Percentiles rank a stretch among this genome's conserved stretches.
Evolutionary conservation across 495 filamentous ascomycete species (phyloP).

Genomic region (Talaromyces nanjingensis): DNA sequence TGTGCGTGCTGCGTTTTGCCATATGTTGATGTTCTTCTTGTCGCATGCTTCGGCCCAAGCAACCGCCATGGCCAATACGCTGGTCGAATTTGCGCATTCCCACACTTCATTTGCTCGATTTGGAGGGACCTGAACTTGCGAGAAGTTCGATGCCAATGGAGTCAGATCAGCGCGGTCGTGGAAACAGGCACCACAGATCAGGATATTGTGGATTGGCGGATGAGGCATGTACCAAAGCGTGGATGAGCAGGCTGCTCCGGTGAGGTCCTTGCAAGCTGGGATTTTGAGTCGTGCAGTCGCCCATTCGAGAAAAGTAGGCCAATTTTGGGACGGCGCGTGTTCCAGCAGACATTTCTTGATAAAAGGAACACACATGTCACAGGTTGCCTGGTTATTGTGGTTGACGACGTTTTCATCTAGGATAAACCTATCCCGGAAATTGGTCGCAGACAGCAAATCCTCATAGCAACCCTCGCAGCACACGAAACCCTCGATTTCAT

Average conservation of each 20-base stretch:
- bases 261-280: slow-evolving; percentile 1
- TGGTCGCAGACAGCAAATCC: slow-evolving; percentile 23
- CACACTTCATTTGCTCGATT: slow-evolving; percentile 4
- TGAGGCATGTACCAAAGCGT: slow-evolving; percentile 29
- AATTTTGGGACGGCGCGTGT: neutral
- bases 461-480: slow-evolving; percentile 31
- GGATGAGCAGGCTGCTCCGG: slow-evolving; percentile 8
- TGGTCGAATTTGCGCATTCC: slow-evolving; percentile 17
- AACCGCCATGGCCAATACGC: slow-evolving; percentile 18
- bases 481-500: slow-evolving; percentile 20
- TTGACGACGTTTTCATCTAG: neutral
- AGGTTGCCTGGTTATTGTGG: neutral
- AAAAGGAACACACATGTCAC: slow-evolving; percentile 8
- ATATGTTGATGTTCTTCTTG: slow-evolving; percentile 15
- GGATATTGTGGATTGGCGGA: slow-evolving; percentile 16
- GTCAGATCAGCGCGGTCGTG: slow-evolving; percentile 22
- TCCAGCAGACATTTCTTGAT: slow-evolving; percentile 1
- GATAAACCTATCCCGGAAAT: slow-evolving; percentile 13
- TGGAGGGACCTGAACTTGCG: neutral
- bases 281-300: neutral
- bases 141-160: slow-evolving; percentile 2
- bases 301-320: neutral
- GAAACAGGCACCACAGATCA: slow-evolving; percentile 29
- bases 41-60: slow-evolving; percentile 22
- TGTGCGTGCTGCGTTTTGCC: slow-evolving; percentile 7